These are phyloP conservation scores for Phytopythium litorale DNA, from an alignment of 352 stramenopile genomes.

Conservation along the genomic window DNA sequence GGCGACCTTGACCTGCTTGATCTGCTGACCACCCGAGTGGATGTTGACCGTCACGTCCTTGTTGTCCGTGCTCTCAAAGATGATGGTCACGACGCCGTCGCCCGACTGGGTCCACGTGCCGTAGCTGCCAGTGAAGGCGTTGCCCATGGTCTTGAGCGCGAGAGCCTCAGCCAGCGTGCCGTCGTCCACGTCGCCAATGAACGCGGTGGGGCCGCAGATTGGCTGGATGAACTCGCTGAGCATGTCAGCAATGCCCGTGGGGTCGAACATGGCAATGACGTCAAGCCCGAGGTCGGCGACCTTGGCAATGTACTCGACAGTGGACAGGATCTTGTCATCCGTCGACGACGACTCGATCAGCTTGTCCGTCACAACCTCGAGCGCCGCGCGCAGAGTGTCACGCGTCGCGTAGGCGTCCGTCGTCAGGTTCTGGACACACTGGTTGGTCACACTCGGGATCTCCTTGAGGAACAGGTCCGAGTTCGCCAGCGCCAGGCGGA, in stretches of 20 bases:
- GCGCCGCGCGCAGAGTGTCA: slow-evolving; percentile 43
- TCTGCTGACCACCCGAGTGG: slow-evolving; percentile 32
- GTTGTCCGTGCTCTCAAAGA: slow-evolving; percentile 35
- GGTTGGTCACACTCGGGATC: slow-evolving; percentile 36
- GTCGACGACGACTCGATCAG: slow-evolving; percentile 32
- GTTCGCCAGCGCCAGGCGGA: slow-evolving; percentile 36
- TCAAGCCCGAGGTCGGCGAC: slow-evolving; percentile 36
- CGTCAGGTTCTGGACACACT: slow-evolving; percentile 33
- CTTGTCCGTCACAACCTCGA: slow-evolving; percentile 54
- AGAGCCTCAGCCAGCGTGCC: slow-evolving; percentile 35
- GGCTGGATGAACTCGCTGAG: slow-evolving; percentile 50
- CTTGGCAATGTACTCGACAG: slow-evolving; percentile 33
- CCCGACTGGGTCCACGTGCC: slow-evolving; percentile 41
- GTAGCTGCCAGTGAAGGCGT: slow-evolving; percentile 37
- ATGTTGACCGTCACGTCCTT: slow-evolving; percentile 44
- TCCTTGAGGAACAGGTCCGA: slow-evolving; percentile 42
- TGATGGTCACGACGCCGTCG: slow-evolving; percentile 35
- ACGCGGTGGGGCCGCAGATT: slow-evolving; percentile 53
- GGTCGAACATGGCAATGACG: slow-evolving; percentile 41
- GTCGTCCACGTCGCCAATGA: slow-evolving; percentile 55
- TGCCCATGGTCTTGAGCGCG: slow-evolving; percentile 32
- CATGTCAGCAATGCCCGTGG: slow-evolving; percentile 40
- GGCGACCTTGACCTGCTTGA: slow-evolving; percentile 29
- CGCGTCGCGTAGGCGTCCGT: slow-evolving; percentile 38
- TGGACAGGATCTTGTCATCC: slow-evolving; percentile 25